Evolutionary conservation across 2,329 filamentous ascomycete species (phyloP), one percentile per base, ranked within the genome.

Genomic region (Cladosporium oxysporum): DNA sequence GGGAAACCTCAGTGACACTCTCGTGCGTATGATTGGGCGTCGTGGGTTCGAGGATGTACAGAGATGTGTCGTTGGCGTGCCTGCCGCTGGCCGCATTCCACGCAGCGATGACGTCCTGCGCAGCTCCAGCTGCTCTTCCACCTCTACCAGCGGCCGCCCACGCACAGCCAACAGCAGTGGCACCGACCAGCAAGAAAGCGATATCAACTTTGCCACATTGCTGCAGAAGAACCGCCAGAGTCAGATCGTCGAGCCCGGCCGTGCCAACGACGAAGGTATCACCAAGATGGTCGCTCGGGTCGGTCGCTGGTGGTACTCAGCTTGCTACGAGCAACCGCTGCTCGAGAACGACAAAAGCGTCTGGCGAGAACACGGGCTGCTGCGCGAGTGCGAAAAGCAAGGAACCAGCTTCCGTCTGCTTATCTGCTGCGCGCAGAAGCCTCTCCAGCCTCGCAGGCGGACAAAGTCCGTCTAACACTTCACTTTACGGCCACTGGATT

Each of bases 221-320:
- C 65, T 77, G 11, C 81, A 78, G 66, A 81, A 87, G 49, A 82
- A 85, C 62, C 80, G 84, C 23, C 33, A 60, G 14, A 61, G 50
- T 83, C 69, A 68, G 70, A 71, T 8, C 72, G 47, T 76, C 53
- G 68, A 67, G 26, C 64, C 69, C n/a, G 66, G 66, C 49, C 76
- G 76, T n/a, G 76, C 75, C 26, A 79, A 90, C 26, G 92, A 97
- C 71, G 91, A 93, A 74, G 90, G 88, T 70, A 97, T 98, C 74
- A 92, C 92, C 16, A 93, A 92, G 74, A 96, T 96, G 84, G 93
- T 98, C 26, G 90, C 93, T 18, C 90, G 89, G 69, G 94, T 98
- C 12, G 94, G 93, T 1, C 86, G 95, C 52, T 98, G 94, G 92
- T 99, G 95, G 95, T 98, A 97, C 79, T 91, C 88, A 11, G 88